Conservation (phyloP, 164 flowering plant species). For the Macadamia integrifolia region DNA sequence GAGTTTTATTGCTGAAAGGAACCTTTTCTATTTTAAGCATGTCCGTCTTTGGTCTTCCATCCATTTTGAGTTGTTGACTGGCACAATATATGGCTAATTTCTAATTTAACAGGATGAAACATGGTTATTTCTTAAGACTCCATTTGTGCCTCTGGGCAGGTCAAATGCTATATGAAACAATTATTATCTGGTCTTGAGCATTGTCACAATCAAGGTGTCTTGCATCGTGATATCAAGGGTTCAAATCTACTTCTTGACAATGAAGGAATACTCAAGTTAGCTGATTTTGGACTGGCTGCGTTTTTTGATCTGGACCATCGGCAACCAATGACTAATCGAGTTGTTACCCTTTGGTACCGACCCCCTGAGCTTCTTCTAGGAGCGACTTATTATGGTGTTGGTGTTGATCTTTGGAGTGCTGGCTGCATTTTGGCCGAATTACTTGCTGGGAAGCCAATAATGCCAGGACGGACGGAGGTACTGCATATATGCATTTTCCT, state of each 20-base stretch:
- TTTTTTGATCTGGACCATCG: slow-evolving; percentile 56
- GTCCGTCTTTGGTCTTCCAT: no score
- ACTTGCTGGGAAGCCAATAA: slow-evolving; percentile 80
- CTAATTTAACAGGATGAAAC: background rate
- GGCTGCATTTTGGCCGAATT: slow-evolving; percentile 95
- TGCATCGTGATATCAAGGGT: slow-evolving; percentile 94
- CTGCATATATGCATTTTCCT: background rate
- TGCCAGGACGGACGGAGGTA: slow-evolving; percentile 98
- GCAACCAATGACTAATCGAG: slow-evolving; percentile 89
- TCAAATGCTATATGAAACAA: slow-evolving; percentile 89
- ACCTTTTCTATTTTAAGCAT: no score
- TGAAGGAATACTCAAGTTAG: slow-evolving; percentile 77
- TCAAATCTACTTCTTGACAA: slow-evolving; percentile 85
- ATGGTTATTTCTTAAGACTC: background rate
- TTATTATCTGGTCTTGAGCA: slow-evolving; percentile 86
- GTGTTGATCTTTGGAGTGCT: slow-evolving; percentile 97
- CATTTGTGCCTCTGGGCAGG: slow-evolving; percentile 30
- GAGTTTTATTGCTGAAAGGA: no score
- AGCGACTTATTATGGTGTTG: slow-evolving; percentile 73
- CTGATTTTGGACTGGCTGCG: slow-evolving; percentile 90
- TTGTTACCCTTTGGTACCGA: slow-evolving; percentile 95
- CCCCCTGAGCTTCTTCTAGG: slow-evolving; percentile 96
- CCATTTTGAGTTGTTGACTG: no score
- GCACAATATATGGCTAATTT: no score
- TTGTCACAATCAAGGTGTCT: slow-evolving; percentile 70